Evolutionary conservation across 2,329 filamentous ascomycete genomes (phyloP), one percentile per base, ranked within the genome.

Genomic region (Pochonia chlamydosporia): DNA sequence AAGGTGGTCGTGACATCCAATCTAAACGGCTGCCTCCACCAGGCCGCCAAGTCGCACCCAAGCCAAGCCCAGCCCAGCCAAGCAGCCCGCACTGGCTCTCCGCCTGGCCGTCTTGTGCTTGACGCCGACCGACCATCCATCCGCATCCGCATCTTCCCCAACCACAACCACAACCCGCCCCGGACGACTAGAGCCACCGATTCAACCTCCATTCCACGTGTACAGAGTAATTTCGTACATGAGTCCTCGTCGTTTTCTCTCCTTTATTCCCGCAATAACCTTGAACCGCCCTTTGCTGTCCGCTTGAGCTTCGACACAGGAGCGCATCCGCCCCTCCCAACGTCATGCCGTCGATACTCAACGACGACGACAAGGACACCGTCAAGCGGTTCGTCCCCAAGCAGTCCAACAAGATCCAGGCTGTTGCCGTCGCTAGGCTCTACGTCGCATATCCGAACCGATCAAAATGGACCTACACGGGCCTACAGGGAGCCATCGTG

Each of bases 351-450:
- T 80, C 78, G 36, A 77, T 95, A 55, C 81, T 99, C 48, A 88
- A 78, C 64, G 92, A 96, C 62, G 86, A 91, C 61, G 93, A 99
- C 74, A 96, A 95, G 78, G 88, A 95, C 72, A 95, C 84, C 51
- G 91, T 99, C 69, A 95, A 95, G 75, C 85, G 93, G 64, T 87
- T 85, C 58, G 89, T 99, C 46, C 92, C 93, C 52, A 96, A 95
- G 68, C 82, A 89, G 54, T 84, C 84, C 60, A 99, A 97, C 82
- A 97, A 97, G 76, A 97, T 99, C 68, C 88, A 95, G 56, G 90
- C 91, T 52, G 92, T 95, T 55, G 93, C 89, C 50, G 91, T 97
- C 56, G 92, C 90, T 52, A 85, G 87, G 63, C 84, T 99, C 57
- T 97, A 96, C 69, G 82, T 97, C 63, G 91, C 92, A 59, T 87